Base-by-base conservation (phyloP, 176 grass and related monocot genomes). In the Guadua angustifolia region DNA sequence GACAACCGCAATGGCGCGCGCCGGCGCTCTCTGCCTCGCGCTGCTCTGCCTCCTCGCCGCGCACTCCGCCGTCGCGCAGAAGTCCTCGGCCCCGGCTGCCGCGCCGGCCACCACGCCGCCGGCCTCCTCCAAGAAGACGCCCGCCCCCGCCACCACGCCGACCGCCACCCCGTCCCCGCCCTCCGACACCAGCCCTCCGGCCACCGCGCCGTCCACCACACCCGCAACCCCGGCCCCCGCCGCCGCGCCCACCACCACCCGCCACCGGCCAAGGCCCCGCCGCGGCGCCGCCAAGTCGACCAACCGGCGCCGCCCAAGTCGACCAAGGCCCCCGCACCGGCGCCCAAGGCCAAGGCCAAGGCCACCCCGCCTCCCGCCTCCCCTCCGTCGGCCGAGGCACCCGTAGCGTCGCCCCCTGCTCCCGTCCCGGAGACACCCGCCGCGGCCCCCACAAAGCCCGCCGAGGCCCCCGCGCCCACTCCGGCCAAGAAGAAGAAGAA, bases 401-500 rank as follows among this genome's bases (percentile, higher is more conserved):
- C 29, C 29, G 29, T 29, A 3, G 85, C 85, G n/a, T 0, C 82
- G 0, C 85, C 90, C 0, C 88, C 84, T 0, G 73, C 88, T 0
- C 82, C 82, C 22, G 78, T 66, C n/a, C 29, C 66, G 0, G 51
- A 66, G 25, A 13, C 74, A 0, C 82, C 82, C 11, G 73, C 89
- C 49, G 36, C 90, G 32, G 59, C 83, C 0, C 90, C 90, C 65
- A 81, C 78, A 59, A 92, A 82, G 78, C 82, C 86, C n/a, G 5
- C 57, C n/a, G 57, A 59, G n/a, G 58, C 73, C 12, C 57, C 57
- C 9, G n/a, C 57, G 22, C 90, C 90, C n/a, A 87, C 91, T 1
- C 91, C 91, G 65, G 17, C 84, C 81, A 92, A 90, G 88, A 80
- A 78, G 65, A 91, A 92, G 91, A 86, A 83, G 86, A 73, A 81